Percentiles rank a stretch among this genome's conserved stretches.
Evolutionary conservation across 352 stramenopile genomes (phyloP).

Genomic region (Paralagenidium karlingii): DNA sequence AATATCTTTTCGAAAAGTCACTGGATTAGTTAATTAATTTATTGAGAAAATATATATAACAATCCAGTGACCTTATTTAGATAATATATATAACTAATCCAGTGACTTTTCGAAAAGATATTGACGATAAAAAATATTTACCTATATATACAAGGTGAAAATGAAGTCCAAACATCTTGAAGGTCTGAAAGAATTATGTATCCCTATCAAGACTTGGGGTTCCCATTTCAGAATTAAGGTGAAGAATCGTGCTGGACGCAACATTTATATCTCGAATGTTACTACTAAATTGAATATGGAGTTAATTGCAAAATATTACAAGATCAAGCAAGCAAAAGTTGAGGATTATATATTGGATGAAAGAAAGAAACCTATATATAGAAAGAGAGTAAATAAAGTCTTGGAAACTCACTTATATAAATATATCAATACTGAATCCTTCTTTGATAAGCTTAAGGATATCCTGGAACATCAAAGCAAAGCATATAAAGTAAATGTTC

Average conservation of each 20-base stretch:
- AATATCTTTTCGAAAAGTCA: no score
- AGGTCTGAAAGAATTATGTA: no score
- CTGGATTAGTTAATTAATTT: no score
- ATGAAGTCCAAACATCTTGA: no score
- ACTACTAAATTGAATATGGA: slow-evolving; percentile 6
- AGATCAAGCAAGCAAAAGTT: slow-evolving; percentile 3
- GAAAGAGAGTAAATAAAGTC: slow-evolving; percentile 6
- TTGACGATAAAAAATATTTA: no score
- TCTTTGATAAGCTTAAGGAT: slow-evolving; percentile 6
- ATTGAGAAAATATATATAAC: no score
- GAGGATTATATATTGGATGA: slow-evolving; percentile 4
- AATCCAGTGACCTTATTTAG: no score
- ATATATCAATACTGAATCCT: slow-evolving; percentile 1
- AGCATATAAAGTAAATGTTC: slow-evolving; percentile 9
- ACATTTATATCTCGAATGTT: slow-evolving; percentile 7
- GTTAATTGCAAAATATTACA: slow-evolving; percentile 8
- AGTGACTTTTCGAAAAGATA: no score
- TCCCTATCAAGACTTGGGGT: no score
- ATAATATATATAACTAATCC: no score
- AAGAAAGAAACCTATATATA: slow-evolving; percentile 4
- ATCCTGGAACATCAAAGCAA: slow-evolving; percentile 5
- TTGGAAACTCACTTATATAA: slow-evolving; percentile 6
- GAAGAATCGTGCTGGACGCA: slow-evolving; percentile 3
- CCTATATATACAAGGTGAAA: no score
- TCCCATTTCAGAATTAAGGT: slow-evolving; percentile 12